Evolutionary conservation across 768 basidiomycete genomes (phyloP), one percentile per base, ranked within the genome.

Genomic region (Suillus alpinus): DNA sequence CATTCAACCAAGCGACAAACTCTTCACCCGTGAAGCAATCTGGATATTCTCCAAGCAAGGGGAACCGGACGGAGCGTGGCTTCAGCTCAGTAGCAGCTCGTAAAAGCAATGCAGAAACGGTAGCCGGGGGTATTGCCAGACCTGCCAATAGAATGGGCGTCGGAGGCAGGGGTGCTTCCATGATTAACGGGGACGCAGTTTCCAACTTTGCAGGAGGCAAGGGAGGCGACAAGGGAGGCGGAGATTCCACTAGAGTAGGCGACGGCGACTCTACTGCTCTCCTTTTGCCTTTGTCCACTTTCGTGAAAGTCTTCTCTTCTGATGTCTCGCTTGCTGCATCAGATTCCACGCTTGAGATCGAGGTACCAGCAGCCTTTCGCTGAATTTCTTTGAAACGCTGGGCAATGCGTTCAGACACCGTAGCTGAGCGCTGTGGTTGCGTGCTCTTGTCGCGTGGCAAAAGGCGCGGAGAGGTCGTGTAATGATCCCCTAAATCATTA

Each of bases 21-120:
- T 96, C 94, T 44, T 94, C 93, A 32, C 95, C 95, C 16, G 86
- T 87, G 74, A 96, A 95, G 61, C 89, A 88, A 60, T 92, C 89
- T 32, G 86, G 80, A 64, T 94, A 94, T 77, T 94, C 91, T 50
- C 92, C 92, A 12, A 94, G 69, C 14, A 94, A 75, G 1, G 93
- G 88, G 76, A 94, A 85, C 40, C 88, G 86, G 34, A 94, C 80
- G 7, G 89, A 75, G 37, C 86, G 82, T 34, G 93, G 77, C 18
- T 83, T 84, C n/a, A 94, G 76, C 66, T 92, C 88, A 0, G 78
- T 76, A 39, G 86, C 86, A 41, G 94, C 93, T 52, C 86, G 84
- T 2, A 80, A 77, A 32, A 96, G 81, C 14, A 96, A 75, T 51
- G 79, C 82, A 20, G 92, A 89, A 29, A 96, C 71, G 2, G 86